Conservation (phyloP, 1,284 basidiomycete genomes). For the Ustilago sp. region DNA sequence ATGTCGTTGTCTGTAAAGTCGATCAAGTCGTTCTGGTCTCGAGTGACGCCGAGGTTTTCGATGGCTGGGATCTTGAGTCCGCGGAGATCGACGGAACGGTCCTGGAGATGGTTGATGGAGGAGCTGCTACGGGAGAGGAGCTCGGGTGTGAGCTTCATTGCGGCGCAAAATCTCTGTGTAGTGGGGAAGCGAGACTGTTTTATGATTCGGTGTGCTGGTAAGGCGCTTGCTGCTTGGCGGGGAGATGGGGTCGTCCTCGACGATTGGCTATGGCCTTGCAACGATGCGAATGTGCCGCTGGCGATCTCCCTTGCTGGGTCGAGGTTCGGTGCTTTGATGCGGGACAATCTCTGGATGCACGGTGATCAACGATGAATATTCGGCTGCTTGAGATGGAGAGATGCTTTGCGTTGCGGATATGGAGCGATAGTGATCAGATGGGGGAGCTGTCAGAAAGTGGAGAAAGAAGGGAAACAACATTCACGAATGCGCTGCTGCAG, state of each 20-base stretch:
- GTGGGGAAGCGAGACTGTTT: neutral
- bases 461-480: slow-evolving; percentile 26
- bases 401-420: neutral
- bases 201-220: neutral
- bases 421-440: slow-evolving; percentile 6
- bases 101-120: slow-evolving; percentile 87
- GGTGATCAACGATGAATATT: neutral
- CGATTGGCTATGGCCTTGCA: no score
- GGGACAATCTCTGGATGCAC: neutral
- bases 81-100: slow-evolving; percentile 79
- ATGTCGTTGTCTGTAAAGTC: slow-evolving; percentile 98
- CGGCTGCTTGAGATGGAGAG: neutral
- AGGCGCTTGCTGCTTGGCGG: neutral
- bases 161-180: neutral
- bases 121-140: slow-evolving; percentile 82
- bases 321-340: neutral
- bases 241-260: neutral
- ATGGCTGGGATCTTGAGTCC: slow-evolving; percentile 93
- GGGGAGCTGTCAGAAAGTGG: slow-evolving; percentile 26
- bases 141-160: slow-evolving; percentile 92
- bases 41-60: slow-evolving; percentile 98
- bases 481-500: slow-evolving; percentile 10
- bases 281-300: neutral
- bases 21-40: slow-evolving; percentile 93
- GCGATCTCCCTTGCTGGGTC: neutral